These are phyloP conservation scores for Oryza longistaminata DNA, from an alignment of 176 grass and related monocot genomes.

Conservation along the genomic window DNA sequence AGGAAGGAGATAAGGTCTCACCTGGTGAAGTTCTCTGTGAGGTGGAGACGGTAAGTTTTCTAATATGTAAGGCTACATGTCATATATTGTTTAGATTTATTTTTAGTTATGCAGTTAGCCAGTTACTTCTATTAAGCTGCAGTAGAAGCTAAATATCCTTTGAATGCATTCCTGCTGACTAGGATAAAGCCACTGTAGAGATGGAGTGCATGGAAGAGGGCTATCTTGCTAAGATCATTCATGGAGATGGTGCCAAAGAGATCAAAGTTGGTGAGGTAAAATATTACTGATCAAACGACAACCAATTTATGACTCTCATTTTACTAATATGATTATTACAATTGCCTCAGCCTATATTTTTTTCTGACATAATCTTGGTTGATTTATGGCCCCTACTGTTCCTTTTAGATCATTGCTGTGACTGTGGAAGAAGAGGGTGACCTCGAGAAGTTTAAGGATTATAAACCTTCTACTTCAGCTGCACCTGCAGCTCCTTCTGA, in stretches of 20 bases:
- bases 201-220: constrained; percentile 99
- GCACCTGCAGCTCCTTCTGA: constrained; percentile 52
- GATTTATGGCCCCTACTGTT: not conserved
- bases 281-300: constrained; percentile 19
- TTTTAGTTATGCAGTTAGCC: not conserved
- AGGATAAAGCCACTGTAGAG: constrained; percentile 96
- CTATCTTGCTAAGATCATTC: constrained; percentile 94
- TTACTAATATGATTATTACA: not conserved
- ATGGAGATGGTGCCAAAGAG: constrained; percentile 89
- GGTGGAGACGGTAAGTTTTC: constrained; percentile 85
- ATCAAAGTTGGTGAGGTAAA: constrained; percentile 96
- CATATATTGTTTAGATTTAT: constrained; percentile 24
- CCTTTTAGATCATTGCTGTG: constrained; percentile 64
- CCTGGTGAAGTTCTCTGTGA: constrained; percentile 93
- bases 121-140: not conserved
- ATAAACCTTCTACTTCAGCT: constrained; percentile 69
- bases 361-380: not conserved
- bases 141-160: constrained; percentile 26
- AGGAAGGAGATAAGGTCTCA: constrained; percentile 93
- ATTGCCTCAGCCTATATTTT: not conserved
- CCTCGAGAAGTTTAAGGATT: constrained; percentile 88
- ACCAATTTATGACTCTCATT: not conserved
- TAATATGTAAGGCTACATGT: not conserved
- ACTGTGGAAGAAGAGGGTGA: constrained; percentile 92
- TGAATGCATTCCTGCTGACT: constrained; percentile 22